Conservation (phyloP, 352 stramenopile genomes). For the Phytophthora nicotianae region DNA sequence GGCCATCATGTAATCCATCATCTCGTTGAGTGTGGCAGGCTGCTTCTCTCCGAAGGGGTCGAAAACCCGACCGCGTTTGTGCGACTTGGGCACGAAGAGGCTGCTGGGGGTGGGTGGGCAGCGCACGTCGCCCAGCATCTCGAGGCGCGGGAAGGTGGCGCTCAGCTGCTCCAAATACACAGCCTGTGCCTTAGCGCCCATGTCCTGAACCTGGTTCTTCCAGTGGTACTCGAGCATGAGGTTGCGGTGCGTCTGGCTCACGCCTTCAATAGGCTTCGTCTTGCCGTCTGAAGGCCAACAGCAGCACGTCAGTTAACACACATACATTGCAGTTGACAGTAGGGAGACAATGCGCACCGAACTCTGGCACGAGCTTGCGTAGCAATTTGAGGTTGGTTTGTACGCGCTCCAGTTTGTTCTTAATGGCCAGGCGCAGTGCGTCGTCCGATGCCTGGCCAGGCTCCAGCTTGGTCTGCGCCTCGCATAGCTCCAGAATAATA, state of each 20-base stretch:
- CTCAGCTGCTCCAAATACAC: conserved; percentile 82
- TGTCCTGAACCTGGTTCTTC: conserved; percentile 90
- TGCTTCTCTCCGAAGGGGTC: conserved; percentile 87
- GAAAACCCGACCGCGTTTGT: conserved; percentile 84
- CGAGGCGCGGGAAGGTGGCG: conserved; percentile 71
- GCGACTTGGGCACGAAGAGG: conserved; percentile 82
- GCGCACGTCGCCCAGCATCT: conserved; percentile 83
- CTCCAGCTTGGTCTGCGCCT: conserved; percentile 72
- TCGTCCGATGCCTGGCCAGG: conserved; percentile 55
- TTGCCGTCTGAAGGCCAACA: conserved; percentile 64
- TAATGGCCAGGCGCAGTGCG: conserved; percentile 75
- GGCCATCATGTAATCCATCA: conserved; percentile 91
- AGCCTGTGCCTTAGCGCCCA: conserved; percentile 82
- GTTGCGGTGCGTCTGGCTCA: conserved; percentile 87
- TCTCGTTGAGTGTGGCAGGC: conserved; percentile 82
- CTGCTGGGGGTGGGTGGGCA: conserved; percentile 69
- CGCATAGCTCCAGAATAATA: conserved; percentile 84
- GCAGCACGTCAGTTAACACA: conserved; percentile 1
- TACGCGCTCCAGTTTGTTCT: conserved; percentile 86
- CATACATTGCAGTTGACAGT: not conserved
- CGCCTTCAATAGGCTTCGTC: conserved; percentile 86
- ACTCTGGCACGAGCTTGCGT: conserved; percentile 83
- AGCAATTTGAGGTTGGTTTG: conserved; percentile 89
- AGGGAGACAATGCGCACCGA: conserved; percentile 42
- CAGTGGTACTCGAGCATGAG: conserved; percentile 91